Evolutionary conservation across 2,329 filamentous ascomycete species (phyloP).

Genomic region (Sporothrix phasma): DNA sequence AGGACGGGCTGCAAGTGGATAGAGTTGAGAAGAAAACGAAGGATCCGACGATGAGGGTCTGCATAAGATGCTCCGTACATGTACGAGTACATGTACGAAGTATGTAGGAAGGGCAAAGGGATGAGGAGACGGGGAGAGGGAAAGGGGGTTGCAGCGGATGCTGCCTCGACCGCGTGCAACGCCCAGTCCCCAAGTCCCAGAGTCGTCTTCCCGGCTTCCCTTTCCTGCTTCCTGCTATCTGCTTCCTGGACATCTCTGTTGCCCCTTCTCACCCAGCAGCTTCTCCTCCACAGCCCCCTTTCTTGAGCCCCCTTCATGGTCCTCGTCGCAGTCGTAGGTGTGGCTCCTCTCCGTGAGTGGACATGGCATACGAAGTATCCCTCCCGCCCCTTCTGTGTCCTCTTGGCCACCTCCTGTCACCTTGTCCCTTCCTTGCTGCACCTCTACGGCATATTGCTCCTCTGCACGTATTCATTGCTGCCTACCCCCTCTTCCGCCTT

Average conservation of each 20-base stretch:
- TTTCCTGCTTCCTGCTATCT: not conserved
- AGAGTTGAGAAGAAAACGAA: not conserved
- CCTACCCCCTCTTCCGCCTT: not conserved
- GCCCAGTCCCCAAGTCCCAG: not conserved
- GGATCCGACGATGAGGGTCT: too few relatives aligned
- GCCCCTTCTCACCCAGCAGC: too few relatives aligned
- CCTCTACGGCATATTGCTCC: not conserved
- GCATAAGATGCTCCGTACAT: too few relatives aligned
- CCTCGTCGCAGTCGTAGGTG: not conserved
- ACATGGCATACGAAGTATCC: not conserved
- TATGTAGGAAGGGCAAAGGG: not conserved
- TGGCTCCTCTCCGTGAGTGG: not conserved
- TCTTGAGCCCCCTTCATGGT: not conserved
- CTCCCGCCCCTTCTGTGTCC: not conserved
- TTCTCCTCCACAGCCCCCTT: not conserved
- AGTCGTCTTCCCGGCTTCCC: not conserved
- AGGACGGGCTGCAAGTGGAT: not conserved
- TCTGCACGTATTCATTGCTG: not conserved
- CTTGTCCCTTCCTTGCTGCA: not conserved
- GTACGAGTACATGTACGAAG: not conserved
- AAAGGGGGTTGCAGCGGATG: too few relatives aligned
- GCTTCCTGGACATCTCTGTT: not conserved
- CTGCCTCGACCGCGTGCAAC: not conserved
- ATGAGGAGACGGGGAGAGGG: not conserved
- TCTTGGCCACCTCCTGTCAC: not conserved